These are phyloP conservation scores for Grigorovia yakushimaensis DNA, from an alignment of 805 yeast species.

Conservation along the genomic window DNA sequence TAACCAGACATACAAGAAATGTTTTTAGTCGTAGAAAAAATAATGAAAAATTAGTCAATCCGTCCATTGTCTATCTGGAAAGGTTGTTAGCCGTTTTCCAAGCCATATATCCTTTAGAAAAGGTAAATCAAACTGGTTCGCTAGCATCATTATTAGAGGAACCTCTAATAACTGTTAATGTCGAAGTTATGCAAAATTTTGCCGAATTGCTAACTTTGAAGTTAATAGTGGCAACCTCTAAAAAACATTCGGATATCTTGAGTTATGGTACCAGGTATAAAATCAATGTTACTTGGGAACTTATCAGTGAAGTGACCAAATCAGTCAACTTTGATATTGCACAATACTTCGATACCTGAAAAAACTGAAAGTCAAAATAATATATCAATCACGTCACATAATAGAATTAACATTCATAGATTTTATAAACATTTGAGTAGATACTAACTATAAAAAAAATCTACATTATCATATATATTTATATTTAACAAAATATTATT, in stretches of 20 bases:
- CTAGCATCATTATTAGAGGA: constrained; percentile 14
- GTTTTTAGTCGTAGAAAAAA: constrained; percentile 36
- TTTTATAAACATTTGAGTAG: background rate
- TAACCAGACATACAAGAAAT: constrained; percentile 37
- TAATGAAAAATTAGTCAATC: constrained; percentile 56
- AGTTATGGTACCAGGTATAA: constrained; percentile 70
- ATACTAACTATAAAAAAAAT: background rate
- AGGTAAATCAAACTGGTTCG: constrained; percentile 10
- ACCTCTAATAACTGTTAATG: constrained; percentile 30
- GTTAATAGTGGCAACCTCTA: constrained; percentile 34
- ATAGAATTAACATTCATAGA: background rate
- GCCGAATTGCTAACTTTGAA: constrained; percentile 52
- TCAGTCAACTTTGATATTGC: constrained; percentile 59
- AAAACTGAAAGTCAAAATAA: constrained; percentile 5
- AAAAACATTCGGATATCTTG: constrained; percentile 41
- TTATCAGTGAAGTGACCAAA: constrained; percentile 48
- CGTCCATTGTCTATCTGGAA: constrained; percentile 68
- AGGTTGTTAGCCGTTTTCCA: constrained; percentile 71
- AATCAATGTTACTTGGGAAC: constrained; percentile 62
- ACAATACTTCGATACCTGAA: constrained; percentile 38
- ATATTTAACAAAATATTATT: background rate
- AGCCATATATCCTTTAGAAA: constrained; percentile 46
- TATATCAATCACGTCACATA: too few relatives aligned
- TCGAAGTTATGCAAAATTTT: constrained; percentile 45
- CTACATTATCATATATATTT: background rate